phyloP scores from a whole-genome alignment of 331 rosid genomes.

The Rosa hybrid region DNA sequence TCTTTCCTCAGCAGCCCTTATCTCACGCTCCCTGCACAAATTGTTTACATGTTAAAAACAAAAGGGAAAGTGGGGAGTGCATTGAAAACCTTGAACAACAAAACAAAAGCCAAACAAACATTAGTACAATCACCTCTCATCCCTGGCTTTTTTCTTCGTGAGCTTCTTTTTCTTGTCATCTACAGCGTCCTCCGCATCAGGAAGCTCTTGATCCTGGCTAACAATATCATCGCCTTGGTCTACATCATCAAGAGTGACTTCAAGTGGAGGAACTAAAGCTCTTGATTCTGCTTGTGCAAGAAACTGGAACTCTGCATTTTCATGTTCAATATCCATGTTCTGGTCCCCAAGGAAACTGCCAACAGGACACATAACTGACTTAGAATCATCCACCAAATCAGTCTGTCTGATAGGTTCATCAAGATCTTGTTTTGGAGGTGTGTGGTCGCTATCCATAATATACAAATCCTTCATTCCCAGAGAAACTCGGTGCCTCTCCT shows the following conservation, averaged over 20 bases:
- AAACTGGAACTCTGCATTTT: slow-evolving; percentile 37
- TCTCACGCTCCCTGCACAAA: slow-evolving; percentile 66
- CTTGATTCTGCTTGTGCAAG: slow-evolving; percentile 70
- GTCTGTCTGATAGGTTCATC: slow-evolving; percentile 36
- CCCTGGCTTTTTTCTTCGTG: slow-evolving; percentile 62
- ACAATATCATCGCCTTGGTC: slow-evolving; percentile 39
- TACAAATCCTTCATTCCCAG: slow-evolving; percentile 87
- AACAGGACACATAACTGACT: slow-evolving; percentile 23
- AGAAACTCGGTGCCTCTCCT: slow-evolving; percentile 67
- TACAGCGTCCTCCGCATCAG: slow-evolving; percentile 28
- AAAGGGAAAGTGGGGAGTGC: background rate
- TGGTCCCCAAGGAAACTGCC: slow-evolving; percentile 33
- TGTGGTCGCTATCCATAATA: slow-evolving; percentile 36
- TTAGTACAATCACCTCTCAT: slow-evolving; percentile 58
- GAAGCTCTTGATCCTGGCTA: slow-evolving; percentile 43
- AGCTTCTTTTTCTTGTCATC: slow-evolving; percentile 60
- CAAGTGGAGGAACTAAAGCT: slow-evolving; percentile 78
- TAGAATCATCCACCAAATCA: slow-evolving; percentile 23
- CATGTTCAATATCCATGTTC: slow-evolving; percentile 41
- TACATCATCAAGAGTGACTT: slow-evolving; percentile 75
- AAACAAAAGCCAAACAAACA: slow-evolving; percentile 18
- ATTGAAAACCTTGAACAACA: background rate
- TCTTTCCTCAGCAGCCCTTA: slow-evolving; percentile 83
- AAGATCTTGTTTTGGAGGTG: slow-evolving; percentile 37
- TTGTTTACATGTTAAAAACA: slow-evolving; percentile 8